Evolutionary conservation across 73 alveolate species (phyloP).

Genomic region (Paramecium sexaurelia): DNA sequence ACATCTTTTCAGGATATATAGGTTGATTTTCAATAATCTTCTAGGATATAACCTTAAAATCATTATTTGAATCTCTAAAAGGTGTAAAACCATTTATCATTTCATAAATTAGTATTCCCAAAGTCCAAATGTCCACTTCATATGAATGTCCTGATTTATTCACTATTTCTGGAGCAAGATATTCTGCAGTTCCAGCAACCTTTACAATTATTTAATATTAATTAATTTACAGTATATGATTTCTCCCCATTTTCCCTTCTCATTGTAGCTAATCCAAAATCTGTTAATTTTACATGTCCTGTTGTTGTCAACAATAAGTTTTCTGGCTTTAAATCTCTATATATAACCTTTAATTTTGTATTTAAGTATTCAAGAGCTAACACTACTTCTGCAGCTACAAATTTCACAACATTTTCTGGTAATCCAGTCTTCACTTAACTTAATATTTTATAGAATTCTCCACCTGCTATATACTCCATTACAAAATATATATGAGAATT

Average conservation of each 20-base stretch:
- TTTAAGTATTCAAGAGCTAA: constrained; percentile 70
- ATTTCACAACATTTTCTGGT: constrained; percentile 65
- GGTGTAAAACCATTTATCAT: constrained; percentile 70
- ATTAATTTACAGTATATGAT: constrained; percentile 63
- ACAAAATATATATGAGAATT: constrained; percentile 86
- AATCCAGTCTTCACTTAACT: constrained; percentile 40
- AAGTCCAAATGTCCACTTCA: constrained; percentile 64
- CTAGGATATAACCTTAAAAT: not conserved
- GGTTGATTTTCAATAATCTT: not conserved
- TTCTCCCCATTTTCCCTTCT: constrained; percentile 65
- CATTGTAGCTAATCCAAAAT: constrained; percentile 74
- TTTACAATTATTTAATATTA: not conserved
- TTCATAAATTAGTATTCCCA: constrained; percentile 60
- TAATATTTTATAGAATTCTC: constrained; percentile 55
- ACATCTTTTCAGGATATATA: constrained; percentile 10
- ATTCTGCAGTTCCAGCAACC: constrained; percentile 83
- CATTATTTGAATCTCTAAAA: constrained; percentile 28
- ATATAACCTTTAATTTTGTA: constrained; percentile 57
- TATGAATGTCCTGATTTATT: constrained; percentile 58
- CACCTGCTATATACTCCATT: constrained; percentile 74
- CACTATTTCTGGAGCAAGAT: constrained; percentile 81
- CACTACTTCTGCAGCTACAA: constrained; percentile 65
- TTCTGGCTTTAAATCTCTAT: constrained; percentile 77
- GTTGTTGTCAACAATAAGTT: constrained; percentile 64
- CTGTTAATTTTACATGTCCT: constrained; percentile 79